phyloP scores from a whole-genome alignment of 345 rosid species.

The Dipteronia dyeriana region DNA sequence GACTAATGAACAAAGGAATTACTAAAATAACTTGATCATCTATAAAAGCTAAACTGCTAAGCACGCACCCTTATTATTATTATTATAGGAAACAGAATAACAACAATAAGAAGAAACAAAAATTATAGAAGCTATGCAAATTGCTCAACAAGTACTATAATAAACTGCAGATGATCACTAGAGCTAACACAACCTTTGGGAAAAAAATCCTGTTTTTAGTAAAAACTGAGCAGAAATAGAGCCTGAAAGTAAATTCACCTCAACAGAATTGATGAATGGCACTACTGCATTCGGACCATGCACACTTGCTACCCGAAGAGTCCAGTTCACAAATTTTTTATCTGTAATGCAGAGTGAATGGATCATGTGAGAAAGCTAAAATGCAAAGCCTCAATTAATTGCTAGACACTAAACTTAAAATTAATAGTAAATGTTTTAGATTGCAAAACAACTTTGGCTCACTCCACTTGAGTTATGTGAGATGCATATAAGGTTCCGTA shows the following conservation, averaged over 20 bases:
- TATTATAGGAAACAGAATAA: background rate
- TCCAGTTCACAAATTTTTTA: conserved; percentile 80
- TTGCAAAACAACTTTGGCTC: too few relatives aligned
- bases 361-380: conserved; percentile 26
- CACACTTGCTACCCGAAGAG: conserved; percentile 67
- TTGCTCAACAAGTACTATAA: background rate
- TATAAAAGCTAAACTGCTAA: too few relatives aligned
- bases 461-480: background rate
- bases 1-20: background rate
- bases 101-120: background rate
- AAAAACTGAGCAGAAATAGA: background rate
- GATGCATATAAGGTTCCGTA: background rate
- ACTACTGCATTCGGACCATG: conserved; percentile 71
- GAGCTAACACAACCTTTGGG: background rate
- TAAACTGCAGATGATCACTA: background rate
- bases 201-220: background rate
- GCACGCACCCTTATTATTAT: background rate
- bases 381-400: background rate
- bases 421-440: background rate
- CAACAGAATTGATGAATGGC: conserved; percentile 77
- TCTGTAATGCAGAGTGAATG: conserved; percentile 44
- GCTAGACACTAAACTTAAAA: background rate
- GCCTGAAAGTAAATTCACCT: conserved; percentile 47
- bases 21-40: background rate
- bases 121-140: background rate